phyloP scores from a whole-genome alignment of 2,329 filamentous ascomycete species.

The Verruconis gallopava region DNA sequence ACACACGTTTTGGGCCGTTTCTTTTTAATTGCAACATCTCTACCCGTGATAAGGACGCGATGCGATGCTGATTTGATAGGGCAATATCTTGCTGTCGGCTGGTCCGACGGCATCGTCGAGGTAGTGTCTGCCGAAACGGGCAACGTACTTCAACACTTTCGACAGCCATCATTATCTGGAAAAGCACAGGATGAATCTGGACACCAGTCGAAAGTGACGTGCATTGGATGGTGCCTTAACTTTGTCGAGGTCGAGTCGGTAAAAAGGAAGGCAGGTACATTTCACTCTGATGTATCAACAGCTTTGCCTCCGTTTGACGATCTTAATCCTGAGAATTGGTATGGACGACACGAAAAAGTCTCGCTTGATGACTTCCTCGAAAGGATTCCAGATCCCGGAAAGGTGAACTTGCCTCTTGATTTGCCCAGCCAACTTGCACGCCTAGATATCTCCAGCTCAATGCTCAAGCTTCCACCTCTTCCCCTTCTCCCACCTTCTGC shows the following conservation, averaged over 20 bases:
- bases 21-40: too few relatives aligned
- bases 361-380: conserved; percentile 28
- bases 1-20: too few relatives aligned
- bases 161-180: conserved; percentile 16
- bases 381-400: conserved; percentile 21
- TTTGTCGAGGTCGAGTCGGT: conserved; percentile 37
- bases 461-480: conserved; percentile 27
- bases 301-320: neutral
- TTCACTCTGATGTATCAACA: neutral
- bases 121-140: conserved; percentile 68
- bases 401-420: conserved; percentile 24
- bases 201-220: too few relatives aligned
- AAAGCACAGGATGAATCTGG: too few relatives aligned
- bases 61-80: conserved; percentile 31
- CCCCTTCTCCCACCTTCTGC: conserved; percentile 14
- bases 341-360: conserved; percentile 13
- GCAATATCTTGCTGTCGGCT: conserved; percentile 68
- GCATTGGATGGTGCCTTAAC: conserved; percentile 42
- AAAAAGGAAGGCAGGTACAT: conserved; percentile 23
- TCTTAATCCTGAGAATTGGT: conserved; percentile 3
- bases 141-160: conserved; percentile 65
- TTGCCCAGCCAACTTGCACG: conserved; percentile 26
- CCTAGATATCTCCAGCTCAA: conserved; percentile 26
- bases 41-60: too few relatives aligned
- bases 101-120: conserved; percentile 67